Evolutionary conservation across 805 yeast genomes (phyloP).

Genomic region (Suhomyces pyralidae): DNA sequence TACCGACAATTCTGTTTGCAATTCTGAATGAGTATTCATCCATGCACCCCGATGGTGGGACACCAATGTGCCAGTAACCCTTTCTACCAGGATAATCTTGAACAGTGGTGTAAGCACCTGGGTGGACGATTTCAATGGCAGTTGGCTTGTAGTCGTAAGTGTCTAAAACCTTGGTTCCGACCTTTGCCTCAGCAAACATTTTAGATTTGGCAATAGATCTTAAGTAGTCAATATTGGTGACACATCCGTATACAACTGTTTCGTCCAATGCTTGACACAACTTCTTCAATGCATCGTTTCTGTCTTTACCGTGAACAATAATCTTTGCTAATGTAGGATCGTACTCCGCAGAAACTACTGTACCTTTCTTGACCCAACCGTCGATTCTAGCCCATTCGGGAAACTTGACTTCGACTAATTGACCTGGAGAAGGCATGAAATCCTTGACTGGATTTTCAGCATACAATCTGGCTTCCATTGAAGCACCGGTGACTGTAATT

Average conservation of each 20-base stretch:
- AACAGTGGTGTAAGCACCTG: slow-evolving; percentile 84
- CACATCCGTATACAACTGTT: slow-evolving; percentile 84
- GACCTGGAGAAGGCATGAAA: slow-evolving; percentile 96
- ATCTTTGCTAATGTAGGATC: slow-evolving; percentile 97
- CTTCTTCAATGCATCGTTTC: slow-evolving; percentile 78
- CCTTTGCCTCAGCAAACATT: slow-evolving; percentile 80
- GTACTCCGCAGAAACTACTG: slow-evolving; percentile 84
- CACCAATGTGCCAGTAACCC: slow-evolving; percentile 89
- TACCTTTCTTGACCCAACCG: slow-evolving; percentile 90
- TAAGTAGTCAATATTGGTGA: slow-evolving; percentile 86
- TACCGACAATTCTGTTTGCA: slow-evolving; percentile 90
- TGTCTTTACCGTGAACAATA: slow-evolving; percentile 87
- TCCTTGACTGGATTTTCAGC: slow-evolving; percentile 97
- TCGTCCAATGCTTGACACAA: slow-evolving; percentile 79
- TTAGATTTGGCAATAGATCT: slow-evolving; percentile 78
- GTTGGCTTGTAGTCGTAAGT: slow-evolving; percentile 72
- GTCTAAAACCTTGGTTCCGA: slow-evolving; percentile 86
- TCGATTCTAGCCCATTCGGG: slow-evolving; percentile 93
- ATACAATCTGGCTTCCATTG: slow-evolving; percentile 95
- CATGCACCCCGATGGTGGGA: slow-evolving; percentile 99
- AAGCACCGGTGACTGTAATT: slow-evolving; percentile 71
- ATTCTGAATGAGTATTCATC: slow-evolving; percentile 86
- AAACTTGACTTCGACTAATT: slow-evolving; percentile 76
- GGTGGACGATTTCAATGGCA: slow-evolving; percentile 74
- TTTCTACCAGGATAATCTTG: slow-evolving; percentile 96